Percentiles rank a stretch among this genome's conserved stretches.
Evolutionary conservation across 768 basidiomycete genomes (phyloP).

Genomic region (Mycena rosella): DNA sequence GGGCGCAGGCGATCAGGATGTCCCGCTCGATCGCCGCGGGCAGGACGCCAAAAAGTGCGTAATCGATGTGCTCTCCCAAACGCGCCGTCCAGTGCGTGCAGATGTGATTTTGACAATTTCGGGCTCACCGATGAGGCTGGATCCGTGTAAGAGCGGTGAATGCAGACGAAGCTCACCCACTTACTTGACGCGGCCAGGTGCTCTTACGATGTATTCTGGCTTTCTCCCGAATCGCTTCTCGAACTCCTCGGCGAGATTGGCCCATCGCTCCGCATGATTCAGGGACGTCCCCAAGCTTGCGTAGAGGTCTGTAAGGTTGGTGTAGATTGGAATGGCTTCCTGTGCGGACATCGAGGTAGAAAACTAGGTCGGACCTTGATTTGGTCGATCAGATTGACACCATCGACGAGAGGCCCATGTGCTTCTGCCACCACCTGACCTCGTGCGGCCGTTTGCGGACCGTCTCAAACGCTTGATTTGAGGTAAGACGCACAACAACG

Average conservation of each 20-base stretch:
- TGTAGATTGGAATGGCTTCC: constrained; percentile 72
- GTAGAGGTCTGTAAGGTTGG: constrained; percentile 68
- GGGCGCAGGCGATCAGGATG: constrained; percentile 82
- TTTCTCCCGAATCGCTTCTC: constrained; percentile 71
- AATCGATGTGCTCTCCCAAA: constrained; percentile 87
- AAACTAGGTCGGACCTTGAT: neutral
- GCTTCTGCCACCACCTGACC: too few relatives aligned
- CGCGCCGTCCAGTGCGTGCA: constrained; percentile 15
- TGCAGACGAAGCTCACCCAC: constrained; percentile 34
- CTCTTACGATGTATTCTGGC: constrained; percentile 79
- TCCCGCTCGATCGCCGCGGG: constrained; percentile 90
- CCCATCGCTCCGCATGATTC: constrained; percentile 72
- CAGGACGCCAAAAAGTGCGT: constrained; percentile 85
- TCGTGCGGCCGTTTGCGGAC: too few relatives aligned
- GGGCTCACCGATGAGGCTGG: constrained; percentile 59
- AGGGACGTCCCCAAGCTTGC: constrained; percentile 65
- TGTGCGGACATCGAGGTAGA: constrained; percentile 61
- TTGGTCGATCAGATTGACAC: too few relatives aligned
- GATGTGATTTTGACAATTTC: neutral
- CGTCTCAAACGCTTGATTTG: too few relatives aligned
- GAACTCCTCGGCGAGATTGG: constrained; percentile 72
- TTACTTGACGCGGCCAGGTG: constrained; percentile 87
- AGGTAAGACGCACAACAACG: too few relatives aligned
- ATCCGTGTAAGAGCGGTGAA: constrained; percentile 5
- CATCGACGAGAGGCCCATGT: too few relatives aligned